These are phyloP conservation scores for Cutaneotrichosporon dermatis DNA, from an alignment of 1,284 basidiomycete genomes.

Conservation along the genomic window DNA sequence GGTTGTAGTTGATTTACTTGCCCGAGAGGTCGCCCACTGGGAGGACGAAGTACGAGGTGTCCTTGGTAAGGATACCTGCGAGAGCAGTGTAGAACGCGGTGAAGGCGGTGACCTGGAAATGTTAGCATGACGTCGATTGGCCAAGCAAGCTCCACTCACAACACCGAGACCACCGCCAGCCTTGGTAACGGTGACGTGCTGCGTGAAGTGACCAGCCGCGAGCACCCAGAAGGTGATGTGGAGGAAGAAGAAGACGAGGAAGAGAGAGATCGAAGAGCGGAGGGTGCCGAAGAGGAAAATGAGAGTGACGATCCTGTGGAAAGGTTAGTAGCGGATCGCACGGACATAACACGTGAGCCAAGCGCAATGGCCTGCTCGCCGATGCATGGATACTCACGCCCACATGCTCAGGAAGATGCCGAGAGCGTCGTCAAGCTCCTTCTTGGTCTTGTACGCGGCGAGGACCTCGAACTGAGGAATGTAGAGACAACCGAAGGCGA, in stretches of 20 bases:
- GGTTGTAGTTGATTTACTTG: neutral
- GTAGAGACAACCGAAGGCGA: conserved; percentile 46
- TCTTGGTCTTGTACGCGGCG: conserved; percentile 37
- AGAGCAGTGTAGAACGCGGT: conserved; percentile 50
- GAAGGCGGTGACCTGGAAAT: conserved; percentile 35
- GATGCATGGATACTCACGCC: conserved; percentile 23
- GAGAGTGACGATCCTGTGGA: conserved; percentile 54
- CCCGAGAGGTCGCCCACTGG: conserved; percentile 49
- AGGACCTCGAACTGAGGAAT: conserved; percentile 53
- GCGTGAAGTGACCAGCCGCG: conserved; percentile 41
- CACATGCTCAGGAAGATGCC: conserved; percentile 51
- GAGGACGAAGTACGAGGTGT: conserved; percentile 52
- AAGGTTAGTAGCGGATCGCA: neutral
- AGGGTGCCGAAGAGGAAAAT: conserved; percentile 55
- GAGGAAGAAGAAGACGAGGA: conserved; percentile 64
- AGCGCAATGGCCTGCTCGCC: too few species aligned
- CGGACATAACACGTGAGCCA: too few species aligned
- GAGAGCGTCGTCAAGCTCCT: conserved; percentile 52
- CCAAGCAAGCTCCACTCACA: conserved; percentile 25
- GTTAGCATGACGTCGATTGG: neutral
- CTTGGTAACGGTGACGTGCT: conserved; percentile 46
- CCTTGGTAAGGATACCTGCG: conserved; percentile 51
- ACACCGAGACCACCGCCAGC: conserved; percentile 71
- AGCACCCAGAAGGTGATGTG: conserved; percentile 54
- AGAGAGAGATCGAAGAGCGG: conserved; percentile 18